Conservation (phyloP, 2,329 filamentous ascomycete genomes). For the Penicillium sp. region DNA sequence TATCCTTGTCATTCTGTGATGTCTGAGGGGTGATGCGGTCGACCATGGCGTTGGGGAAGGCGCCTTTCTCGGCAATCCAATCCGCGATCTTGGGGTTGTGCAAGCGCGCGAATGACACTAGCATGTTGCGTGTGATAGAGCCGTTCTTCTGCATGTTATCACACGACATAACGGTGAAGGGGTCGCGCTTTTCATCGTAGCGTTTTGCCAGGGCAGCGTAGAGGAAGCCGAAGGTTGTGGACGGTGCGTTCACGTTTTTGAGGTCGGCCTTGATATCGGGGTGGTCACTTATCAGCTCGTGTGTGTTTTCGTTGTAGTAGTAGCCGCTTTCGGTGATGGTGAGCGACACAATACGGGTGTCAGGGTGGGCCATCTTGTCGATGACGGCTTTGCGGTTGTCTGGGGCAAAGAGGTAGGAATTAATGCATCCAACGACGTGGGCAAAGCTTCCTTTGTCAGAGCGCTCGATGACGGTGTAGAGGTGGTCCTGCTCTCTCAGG, state of each 20-base stretch:
- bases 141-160: constrained; percentile 60
- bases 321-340: constrained; percentile 58
- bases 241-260: constrained; percentile 43
- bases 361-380: constrained; percentile 55
- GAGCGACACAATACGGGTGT: constrained; percentile 55
- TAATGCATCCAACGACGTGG: constrained; percentile 53
- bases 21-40: constrained; percentile 57
- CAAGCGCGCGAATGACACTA: constrained; percentile 50
- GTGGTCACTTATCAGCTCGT: constrained; percentile 50
- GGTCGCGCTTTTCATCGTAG: constrained; percentile 44
- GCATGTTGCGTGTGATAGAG: constrained; percentile 53
- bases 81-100: constrained; percentile 49
- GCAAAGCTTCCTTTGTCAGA: constrained; percentile 51
- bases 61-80: constrained; percentile 50
- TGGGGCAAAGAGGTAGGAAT: constrained; percentile 53
- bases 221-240: constrained; percentile 54
- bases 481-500: constrained; percentile 49
- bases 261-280: constrained; percentile 53
- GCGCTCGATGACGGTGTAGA: constrained; percentile 57
- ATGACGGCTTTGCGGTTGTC: constrained; percentile 53
- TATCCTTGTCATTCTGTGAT: constrained; percentile 44
- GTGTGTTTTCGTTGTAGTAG: constrained; percentile 60
- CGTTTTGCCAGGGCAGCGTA: constrained; percentile 52
- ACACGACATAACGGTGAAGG: constrained; percentile 56
- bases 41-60: constrained; percentile 57